Evolutionary conservation across 352 stramenopile species (phyloP), one percentile per base, ranked within the genome.

Genomic region (Phytophthora palmivora): DNA sequence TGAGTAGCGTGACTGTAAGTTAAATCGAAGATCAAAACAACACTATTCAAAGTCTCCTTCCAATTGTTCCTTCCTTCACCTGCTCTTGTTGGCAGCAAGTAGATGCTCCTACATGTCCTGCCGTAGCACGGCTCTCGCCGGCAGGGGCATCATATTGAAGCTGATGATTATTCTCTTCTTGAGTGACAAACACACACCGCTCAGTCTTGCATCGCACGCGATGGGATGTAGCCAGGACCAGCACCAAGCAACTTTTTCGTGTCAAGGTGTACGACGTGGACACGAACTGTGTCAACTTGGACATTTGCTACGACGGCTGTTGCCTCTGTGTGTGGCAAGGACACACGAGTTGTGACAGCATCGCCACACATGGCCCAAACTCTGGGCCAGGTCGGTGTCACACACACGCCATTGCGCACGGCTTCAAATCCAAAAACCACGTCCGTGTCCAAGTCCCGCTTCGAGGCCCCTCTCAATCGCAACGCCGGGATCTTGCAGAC

Each of bases 401-500:
- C 53, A 64, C 56, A 63, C 52, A 42, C 11, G 54, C 9, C 41
- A 42, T 60, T 32, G 58, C 34, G 58, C 43, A 63, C 51, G 22
- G 16, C 43, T 52, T 41, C 53, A 64, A 63, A 69, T 69, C 60
- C 50, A 14, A 16, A 53, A 28, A 46, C 32, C 32, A 46, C 56
- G 46, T n/a, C n/a, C n/a, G n/a, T n/a, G n/a, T 63, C 57, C 43
- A 46, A 58, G 28, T 65, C 57, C 57, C 57, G 47, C 50, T 9
- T 52, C 22, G 50, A 46, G 39, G 60, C 41, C 42, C 19, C 28
- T 54, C 41, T 48, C 42, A 58, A 26, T 36, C 33, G 22, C 46
- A 47, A 49, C 46, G 26, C 51, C 48, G 62, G 62, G 38, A 58
- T 53, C 52, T 50, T 50, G 22, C 46, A 37, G 30, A 56, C 26